phyloP scores from a whole-genome alignment of 2,329 filamentous ascomycete species.

The Curvularia spicifera region DNA sequence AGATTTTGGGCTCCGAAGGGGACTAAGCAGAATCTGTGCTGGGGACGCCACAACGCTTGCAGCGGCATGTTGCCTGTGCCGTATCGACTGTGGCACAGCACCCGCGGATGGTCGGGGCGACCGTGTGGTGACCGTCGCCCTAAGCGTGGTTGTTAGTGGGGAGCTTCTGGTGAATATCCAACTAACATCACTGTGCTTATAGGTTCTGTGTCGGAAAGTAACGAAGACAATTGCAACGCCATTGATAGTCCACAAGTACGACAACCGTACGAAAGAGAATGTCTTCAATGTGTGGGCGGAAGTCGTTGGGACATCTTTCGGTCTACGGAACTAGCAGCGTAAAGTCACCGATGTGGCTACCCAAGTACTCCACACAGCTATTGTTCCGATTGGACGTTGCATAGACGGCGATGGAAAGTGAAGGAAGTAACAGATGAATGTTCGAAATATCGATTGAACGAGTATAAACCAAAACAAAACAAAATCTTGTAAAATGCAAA shows the following conservation, averaged over 20 bases:
- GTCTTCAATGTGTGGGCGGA: background rate
- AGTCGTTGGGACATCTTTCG: background rate
- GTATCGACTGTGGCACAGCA: slow-evolving; percentile 12
- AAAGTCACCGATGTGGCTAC: background rate
- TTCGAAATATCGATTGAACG: background rate
- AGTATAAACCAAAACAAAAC: background rate
- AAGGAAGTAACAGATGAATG: background rate
- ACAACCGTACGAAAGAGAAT: background rate
- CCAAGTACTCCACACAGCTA: background rate
- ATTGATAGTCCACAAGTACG: background rate
- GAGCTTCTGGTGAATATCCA: background rate
- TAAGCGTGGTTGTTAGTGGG: slow-evolving; percentile 8
- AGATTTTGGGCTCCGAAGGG: slow-evolving; percentile 12
- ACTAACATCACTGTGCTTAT: slow-evolving; percentile 12
- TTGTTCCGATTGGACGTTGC: background rate
- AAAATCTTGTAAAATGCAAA: background rate
- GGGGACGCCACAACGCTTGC: slow-evolving; percentile 31
- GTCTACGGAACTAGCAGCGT: background rate
- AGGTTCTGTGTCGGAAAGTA: slow-evolving; percentile 39
- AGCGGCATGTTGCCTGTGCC: slow-evolving; percentile 15
- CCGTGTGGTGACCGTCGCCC: slow-evolving; percentile 13
- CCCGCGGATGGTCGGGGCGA: slow-evolving; percentile 1
- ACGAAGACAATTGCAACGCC: background rate
- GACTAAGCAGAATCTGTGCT: slow-evolving; percentile 5
- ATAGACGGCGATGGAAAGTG: background rate